phyloP scores from a whole-genome alignment of 495 filamentous ascomycete genomes.

The Aspergillus homomorphus region DNA sequence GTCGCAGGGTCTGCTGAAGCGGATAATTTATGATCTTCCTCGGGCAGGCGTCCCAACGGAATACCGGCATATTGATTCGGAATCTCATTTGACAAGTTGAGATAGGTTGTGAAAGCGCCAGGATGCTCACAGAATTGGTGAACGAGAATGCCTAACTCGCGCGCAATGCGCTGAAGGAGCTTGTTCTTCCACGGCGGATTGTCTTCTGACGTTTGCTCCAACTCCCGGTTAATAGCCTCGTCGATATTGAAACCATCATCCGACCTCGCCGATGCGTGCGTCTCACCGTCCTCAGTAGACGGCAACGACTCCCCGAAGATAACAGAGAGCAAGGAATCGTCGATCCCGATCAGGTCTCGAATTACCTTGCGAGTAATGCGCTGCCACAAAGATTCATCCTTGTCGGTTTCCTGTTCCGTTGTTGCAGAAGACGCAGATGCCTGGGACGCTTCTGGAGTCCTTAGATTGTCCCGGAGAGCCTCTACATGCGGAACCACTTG shows the following conservation, averaged over 20 bases:
- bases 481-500: constrained; percentile 18
- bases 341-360: constrained; percentile 84
- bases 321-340: constrained; percentile 76
- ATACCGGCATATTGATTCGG: constrained; percentile 54
- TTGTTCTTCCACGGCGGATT: constrained; percentile 68
- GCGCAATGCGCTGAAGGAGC: constrained; percentile 78
- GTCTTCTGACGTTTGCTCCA: constrained; percentile 36
- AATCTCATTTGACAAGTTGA: constrained; percentile 40
- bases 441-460: constrained; percentile 21
- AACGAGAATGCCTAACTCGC: constrained; percentile 79
- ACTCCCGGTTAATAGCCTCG: constrained; percentile 32
- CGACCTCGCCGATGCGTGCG: constrained; percentile 10
- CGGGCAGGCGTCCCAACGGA: constrained; percentile 34
- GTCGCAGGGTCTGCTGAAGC: constrained; percentile 18
- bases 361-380: constrained; percentile 83
- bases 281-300: constrained; percentile 38
- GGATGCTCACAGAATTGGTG: constrained; percentile 77
- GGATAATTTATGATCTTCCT: constrained; percentile 18
- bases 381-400: constrained; percentile 69
- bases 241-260: constrained; percentile 26
- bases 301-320: constrained; percentile 84
- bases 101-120: constrained; percentile 78
- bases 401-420: constrained; percentile 14
- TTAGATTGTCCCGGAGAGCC: no score
- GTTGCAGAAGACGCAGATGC: constrained; percentile 17